A percentile compares a stretch with the other conserved stretches of the same genome.
Evolutionary conservation across 495 filamentous ascomycete species (phyloP).

Genomic region (Penicillium pancosmium): DNA sequence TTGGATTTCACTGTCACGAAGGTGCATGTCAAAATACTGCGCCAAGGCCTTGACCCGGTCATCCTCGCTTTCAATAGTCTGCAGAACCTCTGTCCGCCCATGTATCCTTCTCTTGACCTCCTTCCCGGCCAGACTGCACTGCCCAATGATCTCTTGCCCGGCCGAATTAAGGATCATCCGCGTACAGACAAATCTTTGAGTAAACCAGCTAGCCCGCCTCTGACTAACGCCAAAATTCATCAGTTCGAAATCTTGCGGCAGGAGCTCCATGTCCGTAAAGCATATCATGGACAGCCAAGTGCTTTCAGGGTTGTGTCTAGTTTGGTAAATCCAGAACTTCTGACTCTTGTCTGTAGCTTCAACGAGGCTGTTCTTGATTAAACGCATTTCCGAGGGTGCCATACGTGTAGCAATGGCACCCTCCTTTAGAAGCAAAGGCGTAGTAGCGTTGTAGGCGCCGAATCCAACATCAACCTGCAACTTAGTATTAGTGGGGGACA

Average conservation of each 20-base stretch:
- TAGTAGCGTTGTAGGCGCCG: conserved; percentile 58
- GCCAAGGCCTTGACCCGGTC: conserved; percentile 56
- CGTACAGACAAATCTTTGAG: conserved; percentile 51
- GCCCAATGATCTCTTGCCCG: conserved; percentile 52
- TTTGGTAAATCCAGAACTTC: conserved; percentile 63
- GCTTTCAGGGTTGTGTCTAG: conserved; percentile 44
- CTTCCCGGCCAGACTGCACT: conserved; percentile 57
- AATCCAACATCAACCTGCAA: conserved; percentile 71
- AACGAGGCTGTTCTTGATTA: conserved; percentile 46
- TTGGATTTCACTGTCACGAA: conserved; percentile 53
- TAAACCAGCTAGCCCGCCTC: conserved; percentile 54
- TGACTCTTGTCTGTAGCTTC: conserved; percentile 46
- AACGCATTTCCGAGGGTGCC: conserved; percentile 51
- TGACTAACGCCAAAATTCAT: conserved; percentile 61
- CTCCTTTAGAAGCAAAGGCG: conserved; percentile 54
- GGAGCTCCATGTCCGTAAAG: conserved; percentile 63
- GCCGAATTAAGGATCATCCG: conserved; percentile 51
- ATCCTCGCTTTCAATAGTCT: conserved; percentile 48
- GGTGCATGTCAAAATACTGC: conserved; percentile 57
- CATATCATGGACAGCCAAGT: conserved; percentile 58
- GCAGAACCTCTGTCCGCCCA: conserved; percentile 55
- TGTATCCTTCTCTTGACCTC: conserved; percentile 58
- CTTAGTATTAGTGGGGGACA: conserved; percentile 6
- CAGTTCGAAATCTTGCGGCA: conserved; percentile 57
- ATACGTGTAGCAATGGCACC: conserved; percentile 43